Conservation (phyloP, 768 basidiomycete genomes). For the Glaciozyma martinii region DNA sequence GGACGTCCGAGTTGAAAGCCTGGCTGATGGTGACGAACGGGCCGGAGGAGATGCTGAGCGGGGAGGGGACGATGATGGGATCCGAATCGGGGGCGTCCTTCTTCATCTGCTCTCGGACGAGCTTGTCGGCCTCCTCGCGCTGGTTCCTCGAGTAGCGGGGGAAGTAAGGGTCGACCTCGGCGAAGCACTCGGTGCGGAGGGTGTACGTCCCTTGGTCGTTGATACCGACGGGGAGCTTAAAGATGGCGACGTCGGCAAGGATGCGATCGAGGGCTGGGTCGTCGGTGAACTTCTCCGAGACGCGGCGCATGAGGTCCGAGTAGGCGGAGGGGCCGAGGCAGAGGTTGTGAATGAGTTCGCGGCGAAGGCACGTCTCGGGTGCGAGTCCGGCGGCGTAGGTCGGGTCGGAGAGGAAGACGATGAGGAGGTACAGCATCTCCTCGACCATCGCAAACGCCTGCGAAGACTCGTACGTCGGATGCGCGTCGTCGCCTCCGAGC, state of each 20-base stretch:
- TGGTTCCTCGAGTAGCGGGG: slow-evolving; percentile 91
- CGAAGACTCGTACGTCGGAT: slow-evolving; percentile 53
- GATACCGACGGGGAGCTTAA: slow-evolving; percentile 60
- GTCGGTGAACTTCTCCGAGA: slow-evolving; percentile 81
- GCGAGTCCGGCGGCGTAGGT: slow-evolving; percentile 63
- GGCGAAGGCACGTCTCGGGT: slow-evolving; percentile 55
- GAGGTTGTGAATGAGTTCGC: slow-evolving; percentile 84
- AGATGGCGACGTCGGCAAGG: slow-evolving; percentile 66
- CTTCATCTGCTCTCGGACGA: slow-evolving; percentile 58
- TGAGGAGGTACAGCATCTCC: slow-evolving; percentile 77
- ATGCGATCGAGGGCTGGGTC: slow-evolving; percentile 72
- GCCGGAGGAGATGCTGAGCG: slow-evolving; percentile 54
- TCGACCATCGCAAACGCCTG: slow-evolving; percentile 81
- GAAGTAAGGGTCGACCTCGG: slow-evolving; percentile 90
- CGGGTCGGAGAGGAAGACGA: slow-evolving; percentile 75
- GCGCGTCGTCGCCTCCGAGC: slow-evolving; percentile 49
- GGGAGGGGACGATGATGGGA: slow-evolving; percentile 65
- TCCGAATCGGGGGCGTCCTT: slow-evolving; percentile 51
- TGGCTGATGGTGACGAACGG: slow-evolving; percentile 61
- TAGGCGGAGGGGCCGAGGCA: slow-evolving; percentile 79
- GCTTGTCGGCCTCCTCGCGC: slow-evolving; percentile 77
- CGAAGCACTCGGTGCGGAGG: slow-evolving; percentile 68
- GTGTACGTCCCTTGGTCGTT: slow-evolving; percentile 80
- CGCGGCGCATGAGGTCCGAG: slow-evolving; percentile 80
- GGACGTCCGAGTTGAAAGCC: slow-evolving; percentile 59